Conservation (phyloP, 805 yeast genomes). For the Yarrowia sp. region DNA sequence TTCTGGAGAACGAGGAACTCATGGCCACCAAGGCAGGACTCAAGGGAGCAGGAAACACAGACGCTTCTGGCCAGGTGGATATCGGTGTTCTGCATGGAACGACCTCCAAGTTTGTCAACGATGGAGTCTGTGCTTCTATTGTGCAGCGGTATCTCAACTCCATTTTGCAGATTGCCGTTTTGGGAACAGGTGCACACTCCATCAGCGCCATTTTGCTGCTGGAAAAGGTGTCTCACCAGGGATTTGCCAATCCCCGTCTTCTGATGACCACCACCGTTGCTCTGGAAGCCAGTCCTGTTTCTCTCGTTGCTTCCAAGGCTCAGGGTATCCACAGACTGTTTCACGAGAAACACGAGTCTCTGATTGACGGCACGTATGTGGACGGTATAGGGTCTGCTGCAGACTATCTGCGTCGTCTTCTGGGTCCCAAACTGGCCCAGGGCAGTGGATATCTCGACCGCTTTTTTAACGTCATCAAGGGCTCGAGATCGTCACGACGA, state of each 20-base stretch:
- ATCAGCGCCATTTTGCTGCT: conserved; percentile 53
- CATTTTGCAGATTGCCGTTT: conserved; percentile 50
- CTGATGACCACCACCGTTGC: conserved; percentile 71
- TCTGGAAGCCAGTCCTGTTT: conserved; percentile 52
- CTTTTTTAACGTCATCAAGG: conserved; percentile 46
- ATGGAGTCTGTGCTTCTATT: conserved; percentile 70
- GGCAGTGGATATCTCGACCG: conserved; percentile 41
- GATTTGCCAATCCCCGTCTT: conserved; percentile 70
- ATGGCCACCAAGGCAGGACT: conserved; percentile 41
- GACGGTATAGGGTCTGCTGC: conserved; percentile 61
- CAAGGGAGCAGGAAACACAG: conserved; percentile 41
- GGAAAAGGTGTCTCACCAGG: conserved; percentile 55
- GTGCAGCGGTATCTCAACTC: conserved; percentile 56
- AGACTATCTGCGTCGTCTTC: conserved; percentile 40
- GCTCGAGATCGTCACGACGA: conserved; percentile 42
- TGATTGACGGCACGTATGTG: conserved; percentile 61
- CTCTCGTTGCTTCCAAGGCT: conserved; percentile 48
- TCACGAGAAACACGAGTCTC: conserved; percentile 64
- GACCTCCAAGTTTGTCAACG: conserved; percentile 49
- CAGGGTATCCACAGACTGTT: conserved; percentile 51
- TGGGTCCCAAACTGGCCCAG: conserved; percentile 31
- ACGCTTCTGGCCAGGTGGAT: conserved; percentile 38
- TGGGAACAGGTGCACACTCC: conserved; percentile 47
- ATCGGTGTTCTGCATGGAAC: conserved; percentile 55
- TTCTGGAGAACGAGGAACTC: conserved; percentile 47